Percentiles rank a stretch among this genome's conserved stretches.
These are phyloP conservation scores for Suillus clintonianus DNA, from an alignment of 768 basidiomycete genomes.

Conservation along the genomic window DNA sequence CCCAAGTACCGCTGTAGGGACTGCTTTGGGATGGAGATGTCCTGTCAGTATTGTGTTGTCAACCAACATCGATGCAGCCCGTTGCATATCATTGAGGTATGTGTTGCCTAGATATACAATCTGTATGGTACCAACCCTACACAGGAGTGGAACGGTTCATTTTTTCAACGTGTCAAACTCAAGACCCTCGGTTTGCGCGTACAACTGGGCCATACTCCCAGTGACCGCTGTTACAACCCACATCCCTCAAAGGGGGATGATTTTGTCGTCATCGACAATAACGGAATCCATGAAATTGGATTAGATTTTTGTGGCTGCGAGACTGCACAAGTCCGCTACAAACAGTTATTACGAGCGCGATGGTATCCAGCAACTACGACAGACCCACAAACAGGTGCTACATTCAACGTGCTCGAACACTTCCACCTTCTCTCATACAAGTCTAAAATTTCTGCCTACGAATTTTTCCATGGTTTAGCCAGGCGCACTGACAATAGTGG, in stretches of 20 bases:
- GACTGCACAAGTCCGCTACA: constrained; percentile 2
- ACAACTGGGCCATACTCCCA: constrained; percentile 21
- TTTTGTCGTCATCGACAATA: constrained; percentile 16
- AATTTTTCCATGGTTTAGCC: constrained; percentile 29
- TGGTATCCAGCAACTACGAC: constrained; percentile 32
- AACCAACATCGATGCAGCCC: constrained; percentile 9
- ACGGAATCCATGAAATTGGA: constrained; percentile 19
- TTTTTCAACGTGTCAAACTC: constrained; percentile 12
- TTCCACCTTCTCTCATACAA: constrained; percentile 34
- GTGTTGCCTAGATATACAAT: background rate
- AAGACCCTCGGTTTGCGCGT: constrained; percentile 17
- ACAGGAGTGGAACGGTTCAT: constrained; percentile 21
- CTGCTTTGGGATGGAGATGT: constrained; percentile 9
- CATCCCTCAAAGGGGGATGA: background rate
- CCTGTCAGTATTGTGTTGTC: constrained; percentile 7
- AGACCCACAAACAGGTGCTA: constrained; percentile 32
- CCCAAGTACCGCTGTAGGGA: constrained; percentile 10
- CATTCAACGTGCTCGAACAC: constrained; percentile 27
- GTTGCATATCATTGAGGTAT: constrained; percentile 6
- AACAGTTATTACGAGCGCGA: constrained; percentile 33
- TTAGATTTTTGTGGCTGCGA: constrained; percentile 24
- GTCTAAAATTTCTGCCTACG: constrained; percentile 31
- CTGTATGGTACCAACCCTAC: no score
- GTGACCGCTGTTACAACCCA: constrained; percentile 7
- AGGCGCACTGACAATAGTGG: constrained; percentile 34